Conservation (phyloP, 192 early-diverging fungal species). For the Mortierella claussenii region DNA sequence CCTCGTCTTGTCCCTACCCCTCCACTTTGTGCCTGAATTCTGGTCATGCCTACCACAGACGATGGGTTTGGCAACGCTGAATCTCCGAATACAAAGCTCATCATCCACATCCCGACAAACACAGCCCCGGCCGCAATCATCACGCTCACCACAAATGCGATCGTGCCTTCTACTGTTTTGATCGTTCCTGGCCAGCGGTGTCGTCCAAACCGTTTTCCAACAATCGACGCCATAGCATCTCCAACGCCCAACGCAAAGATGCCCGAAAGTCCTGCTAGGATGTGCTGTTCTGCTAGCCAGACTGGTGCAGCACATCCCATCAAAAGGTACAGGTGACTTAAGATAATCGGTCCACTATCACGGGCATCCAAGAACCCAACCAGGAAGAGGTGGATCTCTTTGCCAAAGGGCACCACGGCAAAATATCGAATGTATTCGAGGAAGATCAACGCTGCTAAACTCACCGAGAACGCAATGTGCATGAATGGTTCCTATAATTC, state of each 20-base stretch:
- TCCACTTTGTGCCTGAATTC: neutral
- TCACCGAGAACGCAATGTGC: slow-evolving; percentile 84
- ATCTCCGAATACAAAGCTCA: slow-evolving; percentile 47
- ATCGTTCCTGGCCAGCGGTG: slow-evolving; percentile 76
- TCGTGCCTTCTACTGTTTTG: slow-evolving; percentile 91
- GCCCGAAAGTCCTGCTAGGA: slow-evolving; percentile 72
- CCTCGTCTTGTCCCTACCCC: too few species aligned
- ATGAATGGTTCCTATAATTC: slow-evolving; percentile 72
- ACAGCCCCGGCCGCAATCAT: slow-evolving; percentile 56
- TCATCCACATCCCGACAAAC: slow-evolving; percentile 49
- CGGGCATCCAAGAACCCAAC: slow-evolving; percentile 84
- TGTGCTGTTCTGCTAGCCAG: slow-evolving; percentile 76
- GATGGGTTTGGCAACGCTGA: neutral
- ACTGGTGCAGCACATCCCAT: slow-evolving; percentile 91
- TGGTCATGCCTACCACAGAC: neutral
- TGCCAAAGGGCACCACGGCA: slow-evolving; percentile 73
- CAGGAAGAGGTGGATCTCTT: slow-evolving; percentile 76
- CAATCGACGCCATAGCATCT: slow-evolving; percentile 89
- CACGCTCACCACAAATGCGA: slow-evolving; percentile 80
- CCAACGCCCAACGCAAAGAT: slow-evolving; percentile 91
- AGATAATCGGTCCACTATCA: slow-evolving; percentile 84
- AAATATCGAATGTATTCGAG: slow-evolving; percentile 86
- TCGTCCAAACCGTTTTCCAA: slow-evolving; percentile 80
- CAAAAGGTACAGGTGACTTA: slow-evolving; percentile 91
- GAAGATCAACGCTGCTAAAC: slow-evolving; percentile 75